Evolutionary conservation across 768 basidiomycete species (phyloP).

Genomic region (Mycena capillaripes): DNA sequence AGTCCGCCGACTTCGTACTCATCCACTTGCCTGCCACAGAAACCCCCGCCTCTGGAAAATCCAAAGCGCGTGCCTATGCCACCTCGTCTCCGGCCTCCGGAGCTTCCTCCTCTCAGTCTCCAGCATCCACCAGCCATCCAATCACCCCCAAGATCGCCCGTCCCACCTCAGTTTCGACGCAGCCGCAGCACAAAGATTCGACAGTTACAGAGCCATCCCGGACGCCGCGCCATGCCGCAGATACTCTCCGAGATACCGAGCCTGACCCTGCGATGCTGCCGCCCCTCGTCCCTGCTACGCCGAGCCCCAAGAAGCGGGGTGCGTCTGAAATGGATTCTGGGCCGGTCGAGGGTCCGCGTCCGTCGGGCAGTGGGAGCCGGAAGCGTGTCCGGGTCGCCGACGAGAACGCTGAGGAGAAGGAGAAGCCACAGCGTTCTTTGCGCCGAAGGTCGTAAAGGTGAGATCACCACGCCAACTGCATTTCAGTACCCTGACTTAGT

Average conservation of each 20-base stretch:
- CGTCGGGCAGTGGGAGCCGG: conserved; percentile 44
- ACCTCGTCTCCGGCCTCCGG: no score
- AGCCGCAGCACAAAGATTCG: no score
- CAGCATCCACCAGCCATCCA: no score
- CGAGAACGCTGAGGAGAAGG: conserved; percentile 31
- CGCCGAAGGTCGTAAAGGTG: neutral
- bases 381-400: neutral
- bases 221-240: neutral
- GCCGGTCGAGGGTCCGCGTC: conserved; percentile 47
- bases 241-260: neutral
- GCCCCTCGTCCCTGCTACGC: neutral
- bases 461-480: neutral
- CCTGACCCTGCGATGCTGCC: neutral
- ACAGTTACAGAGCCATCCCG: no score
- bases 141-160: no score
- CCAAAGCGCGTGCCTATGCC: no score
- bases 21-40: no score
- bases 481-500: neutral
- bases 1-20: no score
- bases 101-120: no score
- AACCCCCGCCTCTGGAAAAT: no score
- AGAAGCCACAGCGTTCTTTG: neutral
- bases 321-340: neutral
- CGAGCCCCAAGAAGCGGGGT: neutral
- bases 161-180: no score